A percentile compares a stretch with the other conserved stretches of the same genome.
Evolutionary conservation across 2,329 filamentous ascomycete species (phyloP).

Genomic region (Aspergillus flavus): DNA sequence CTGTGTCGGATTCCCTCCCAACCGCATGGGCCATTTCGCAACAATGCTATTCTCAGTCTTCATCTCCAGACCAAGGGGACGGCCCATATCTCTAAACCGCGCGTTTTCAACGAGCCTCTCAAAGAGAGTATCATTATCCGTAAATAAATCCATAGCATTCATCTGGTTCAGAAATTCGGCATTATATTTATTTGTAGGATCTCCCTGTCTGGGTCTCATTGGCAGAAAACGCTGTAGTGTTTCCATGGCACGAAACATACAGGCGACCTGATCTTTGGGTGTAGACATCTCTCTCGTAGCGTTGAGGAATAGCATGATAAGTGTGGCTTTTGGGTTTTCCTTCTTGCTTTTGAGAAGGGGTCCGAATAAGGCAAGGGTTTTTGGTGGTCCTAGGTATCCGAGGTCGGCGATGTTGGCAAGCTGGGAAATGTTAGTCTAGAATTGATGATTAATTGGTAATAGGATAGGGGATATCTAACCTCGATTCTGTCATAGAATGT

Average conservation of each 20-base stretch:
- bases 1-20: neutral
- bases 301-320: neutral
- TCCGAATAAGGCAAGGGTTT: neutral
- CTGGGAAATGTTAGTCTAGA: neutral
- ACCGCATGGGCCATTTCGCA: neutral
- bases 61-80: neutral
- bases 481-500: neutral
- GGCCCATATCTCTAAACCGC: neutral
- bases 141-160: neutral
- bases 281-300: neutral
- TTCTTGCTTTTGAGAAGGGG: neutral
- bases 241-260: neutral
- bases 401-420: neutral
- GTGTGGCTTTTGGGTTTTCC: neutral
- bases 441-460: rapidly evolving
- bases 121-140: neutral
- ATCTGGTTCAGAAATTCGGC: neutral
- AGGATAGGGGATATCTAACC: rapidly evolving
- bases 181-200: neutral
- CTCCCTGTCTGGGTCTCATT: neutral
- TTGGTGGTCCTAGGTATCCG: neutral
- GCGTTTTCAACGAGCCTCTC: neutral
- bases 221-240: neutral
- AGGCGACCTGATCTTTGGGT: neutral
- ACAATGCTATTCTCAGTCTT: neutral